A percentile compares a stretch with the other conserved stretches of the same genome.
These are phyloP conservation scores for Xylaria scruposa DNA, from an alignment of 495 filamentous ascomycete genomes.

Conservation along the genomic window DNA sequence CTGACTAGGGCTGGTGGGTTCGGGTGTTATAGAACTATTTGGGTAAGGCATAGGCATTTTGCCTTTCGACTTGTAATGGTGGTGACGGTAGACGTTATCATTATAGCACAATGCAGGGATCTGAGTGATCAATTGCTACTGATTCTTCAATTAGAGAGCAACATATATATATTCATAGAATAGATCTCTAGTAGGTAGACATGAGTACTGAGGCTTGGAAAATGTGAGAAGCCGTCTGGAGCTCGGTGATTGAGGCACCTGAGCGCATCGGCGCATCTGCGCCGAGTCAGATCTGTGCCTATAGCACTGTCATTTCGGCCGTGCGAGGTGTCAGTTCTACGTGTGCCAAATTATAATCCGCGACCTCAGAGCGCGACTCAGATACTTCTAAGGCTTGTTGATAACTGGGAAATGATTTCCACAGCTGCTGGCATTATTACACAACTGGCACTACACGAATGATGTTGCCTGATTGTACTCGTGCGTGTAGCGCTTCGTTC, in stretches of 20 bases:
- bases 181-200: background rate
- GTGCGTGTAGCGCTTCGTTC: background rate
- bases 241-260: background rate
- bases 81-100: background rate
- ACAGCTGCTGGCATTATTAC: background rate
- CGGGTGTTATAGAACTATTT: background rate
- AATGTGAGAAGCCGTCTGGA: background rate
- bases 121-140: background rate
- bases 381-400: background rate
- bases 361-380: background rate
- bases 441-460: background rate
- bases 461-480: background rate
- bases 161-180: background rate
- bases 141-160: background rate
- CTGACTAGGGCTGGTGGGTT: background rate
- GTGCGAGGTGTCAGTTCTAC: background rate
- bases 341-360: background rate
- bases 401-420: background rate
- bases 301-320: too few species aligned
- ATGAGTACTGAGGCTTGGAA: background rate
- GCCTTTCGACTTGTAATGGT: background rate
- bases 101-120: background rate
- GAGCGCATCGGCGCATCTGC: background rate
- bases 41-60: slow-evolving; percentile 3
- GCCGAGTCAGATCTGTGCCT: background rate